Percentiles rank a stretch among this genome's conserved stretches.
These are phyloP conservation scores for Populus alba DNA, from an alignment of 345 rosid genomes.

Conservation along the genomic window DNA sequence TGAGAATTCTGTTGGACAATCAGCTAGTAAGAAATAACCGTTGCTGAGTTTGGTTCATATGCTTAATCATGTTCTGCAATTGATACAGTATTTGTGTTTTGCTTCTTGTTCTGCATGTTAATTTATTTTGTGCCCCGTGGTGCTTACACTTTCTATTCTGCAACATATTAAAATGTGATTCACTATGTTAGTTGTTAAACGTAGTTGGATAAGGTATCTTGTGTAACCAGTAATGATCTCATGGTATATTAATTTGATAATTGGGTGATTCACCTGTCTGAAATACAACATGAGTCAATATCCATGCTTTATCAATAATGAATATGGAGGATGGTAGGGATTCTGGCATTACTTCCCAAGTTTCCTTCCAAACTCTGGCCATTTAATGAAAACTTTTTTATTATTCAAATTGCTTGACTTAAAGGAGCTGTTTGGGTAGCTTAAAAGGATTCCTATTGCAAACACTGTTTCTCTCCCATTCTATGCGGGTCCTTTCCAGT, in stretches of 20 bases:
- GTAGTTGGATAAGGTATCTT: background rate
- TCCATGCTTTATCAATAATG: background rate
- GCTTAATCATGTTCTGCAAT: slow-evolving; percentile 6
- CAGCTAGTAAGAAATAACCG: slow-evolving; percentile 51
- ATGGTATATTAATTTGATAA: background rate
- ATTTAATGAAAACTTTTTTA: background rate
- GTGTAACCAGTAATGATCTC: background rate
- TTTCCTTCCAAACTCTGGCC: background rate
- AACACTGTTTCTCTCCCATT: background rate
- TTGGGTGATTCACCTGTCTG: background rate
- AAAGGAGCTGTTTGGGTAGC: background rate
- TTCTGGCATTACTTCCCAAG: background rate
- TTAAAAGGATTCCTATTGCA: background rate
- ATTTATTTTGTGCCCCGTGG: background rate
- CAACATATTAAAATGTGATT: background rate
- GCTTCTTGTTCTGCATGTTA: background rate
- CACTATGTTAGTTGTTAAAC: background rate
- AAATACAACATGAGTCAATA: background rate
- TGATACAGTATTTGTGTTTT: background rate
- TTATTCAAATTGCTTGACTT: background rate
- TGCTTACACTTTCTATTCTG: background rate
- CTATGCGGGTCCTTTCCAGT: background rate
- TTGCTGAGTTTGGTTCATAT: slow-evolving; percentile 6
- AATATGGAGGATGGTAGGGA: background rate
- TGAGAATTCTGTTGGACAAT: slow-evolving; percentile 47